Base-by-base conservation (phyloP, 2,329 filamentous ascomycete species). In the Cladorrhinum sp. region DNA sequence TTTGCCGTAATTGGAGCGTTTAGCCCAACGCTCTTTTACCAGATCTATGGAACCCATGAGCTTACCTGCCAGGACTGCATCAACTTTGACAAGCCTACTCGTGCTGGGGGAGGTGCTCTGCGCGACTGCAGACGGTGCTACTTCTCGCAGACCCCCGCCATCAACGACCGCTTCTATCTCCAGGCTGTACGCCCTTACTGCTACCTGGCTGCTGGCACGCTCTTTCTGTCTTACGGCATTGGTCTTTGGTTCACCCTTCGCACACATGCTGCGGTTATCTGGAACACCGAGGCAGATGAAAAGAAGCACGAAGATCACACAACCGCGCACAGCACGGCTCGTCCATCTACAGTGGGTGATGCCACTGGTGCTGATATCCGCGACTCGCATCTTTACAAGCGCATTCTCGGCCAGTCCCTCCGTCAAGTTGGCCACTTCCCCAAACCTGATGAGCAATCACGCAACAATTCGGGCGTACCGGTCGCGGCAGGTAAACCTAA, bases 1-100 rank as follows among this genome's bases (percentile, higher is more conserved):
- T 99, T 99, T 73, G 94, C 95, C 23, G 90, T 96, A 42, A 95
- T 99, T 68, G 94, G 91, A 64, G 92, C 94, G 8, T 99, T 99
- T 75, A 90, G 94, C 0, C 95, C 95, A 2, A 99, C 95, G 0
- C 79, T 99, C 14, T 99, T 99, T 77, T 99, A 98, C 76, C 94
- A 99, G 72, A 96, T 99, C 65, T 98, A 98, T 74, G 96, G 95
- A 68, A 96, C 92, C 54, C 95, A 99, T 72, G 92, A 99, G 77
- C 84, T 99, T 57, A 95, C 92, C 70, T 99, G 95, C 71, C 85
- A 86, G 60, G 84, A 83, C 59, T 87, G 83, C 63, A 77, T 83
- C 53, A 82, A 86, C 64, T 78, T 75, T 58, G 73, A 72, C 33
- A 73, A 76, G 49, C 65, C 71, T 6, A 69, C 71, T 2, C 69